These are phyloP conservation scores for Monosporascus sp. DNA, from an alignment of 2,329 filamentous ascomycete genomes.

Conservation along the genomic window DNA sequence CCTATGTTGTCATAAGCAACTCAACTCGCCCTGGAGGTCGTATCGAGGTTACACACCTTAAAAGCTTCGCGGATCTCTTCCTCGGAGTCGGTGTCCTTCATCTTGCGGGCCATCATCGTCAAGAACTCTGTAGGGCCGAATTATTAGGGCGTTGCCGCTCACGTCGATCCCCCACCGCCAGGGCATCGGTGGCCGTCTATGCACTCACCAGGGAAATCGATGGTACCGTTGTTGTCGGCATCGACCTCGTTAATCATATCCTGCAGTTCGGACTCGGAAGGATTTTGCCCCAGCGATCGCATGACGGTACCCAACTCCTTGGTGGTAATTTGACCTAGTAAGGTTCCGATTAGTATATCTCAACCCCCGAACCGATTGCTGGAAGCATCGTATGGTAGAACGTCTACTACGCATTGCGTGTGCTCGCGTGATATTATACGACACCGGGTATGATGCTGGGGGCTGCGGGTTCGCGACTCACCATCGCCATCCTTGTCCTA, in stretches of 20 bases:
- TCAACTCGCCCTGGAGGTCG: not conserved
- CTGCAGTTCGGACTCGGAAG: slow-evolving; percentile 83
- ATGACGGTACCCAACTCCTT: slow-evolving; percentile 88
- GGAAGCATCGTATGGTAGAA: not conserved
- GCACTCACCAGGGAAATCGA: slow-evolving; percentile 77
- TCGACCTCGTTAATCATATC: slow-evolving; percentile 95
- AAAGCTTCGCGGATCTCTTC: slow-evolving; percentile 87
- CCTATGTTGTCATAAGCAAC: slow-evolving; percentile 34
- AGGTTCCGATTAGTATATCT: not conserved
- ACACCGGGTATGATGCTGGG: not conserved
- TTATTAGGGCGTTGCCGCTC: not conserved
- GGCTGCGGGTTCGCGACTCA: slow-evolving; percentile 40
- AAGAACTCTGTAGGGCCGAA: slow-evolving; percentile 63
- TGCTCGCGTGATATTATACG: not conserved
- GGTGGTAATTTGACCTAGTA: slow-evolving; percentile 78
- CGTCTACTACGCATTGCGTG: not conserved
- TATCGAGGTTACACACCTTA: slow-evolving; percentile 51
- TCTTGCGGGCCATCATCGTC: slow-evolving; percentile 91
- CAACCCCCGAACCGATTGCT: not conserved
- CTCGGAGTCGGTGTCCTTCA: slow-evolving; percentile 90
- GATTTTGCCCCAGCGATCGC: slow-evolving; percentile 85
- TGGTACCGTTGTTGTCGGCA: slow-evolving; percentile 88
- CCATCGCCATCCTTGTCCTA: slow-evolving; percentile 90
- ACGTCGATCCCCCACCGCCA: not conserved
- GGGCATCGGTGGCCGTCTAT: not conserved